These are phyloP conservation scores for Geosmithia putterillii DNA, from an alignment of 2,329 filamentous ascomycete species.

Conservation along the genomic window DNA sequence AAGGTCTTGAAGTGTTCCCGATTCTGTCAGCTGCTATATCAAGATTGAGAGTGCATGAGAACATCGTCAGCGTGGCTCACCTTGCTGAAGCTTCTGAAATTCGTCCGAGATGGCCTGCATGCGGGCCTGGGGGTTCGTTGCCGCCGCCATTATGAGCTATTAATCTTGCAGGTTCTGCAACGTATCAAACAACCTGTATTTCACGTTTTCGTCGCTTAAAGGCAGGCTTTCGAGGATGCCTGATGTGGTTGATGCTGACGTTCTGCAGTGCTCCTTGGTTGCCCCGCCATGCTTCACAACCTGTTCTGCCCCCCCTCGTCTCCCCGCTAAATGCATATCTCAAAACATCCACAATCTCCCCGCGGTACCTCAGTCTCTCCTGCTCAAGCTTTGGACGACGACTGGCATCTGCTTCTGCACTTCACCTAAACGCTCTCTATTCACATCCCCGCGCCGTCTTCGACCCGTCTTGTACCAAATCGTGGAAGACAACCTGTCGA, in stretches of 20 bases:
- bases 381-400: not conserved
- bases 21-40: not conserved
- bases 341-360: not conserved
- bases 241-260: not conserved
- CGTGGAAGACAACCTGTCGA: not conserved
- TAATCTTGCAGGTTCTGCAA: not conserved
- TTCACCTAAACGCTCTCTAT: not conserved
- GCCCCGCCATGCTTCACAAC: not conserved
- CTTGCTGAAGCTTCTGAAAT: slow-evolving; percentile 76
- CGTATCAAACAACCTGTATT: not conserved
- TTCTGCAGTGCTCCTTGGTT: not conserved
- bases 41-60: not conserved
- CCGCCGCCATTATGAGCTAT: slow-evolving; percentile 9
- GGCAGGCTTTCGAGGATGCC: no score
- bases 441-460: not conserved
- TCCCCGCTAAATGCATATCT: not conserved
- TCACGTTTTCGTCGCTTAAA: not conserved
- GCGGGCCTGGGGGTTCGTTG: slow-evolving; percentile 55
- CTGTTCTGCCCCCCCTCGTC: not conserved
- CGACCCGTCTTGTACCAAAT: not conserved
- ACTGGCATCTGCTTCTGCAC: not conserved
- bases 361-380: not conserved
- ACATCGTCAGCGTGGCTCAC: slow-evolving; percentile 28
- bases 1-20: slow-evolving; percentile 47
- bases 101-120: slow-evolving; percentile 78